Base-by-base conservation (phyloP, 371 early-diverging fungal genomes). In the Rhizopus stolonifer region DNA sequence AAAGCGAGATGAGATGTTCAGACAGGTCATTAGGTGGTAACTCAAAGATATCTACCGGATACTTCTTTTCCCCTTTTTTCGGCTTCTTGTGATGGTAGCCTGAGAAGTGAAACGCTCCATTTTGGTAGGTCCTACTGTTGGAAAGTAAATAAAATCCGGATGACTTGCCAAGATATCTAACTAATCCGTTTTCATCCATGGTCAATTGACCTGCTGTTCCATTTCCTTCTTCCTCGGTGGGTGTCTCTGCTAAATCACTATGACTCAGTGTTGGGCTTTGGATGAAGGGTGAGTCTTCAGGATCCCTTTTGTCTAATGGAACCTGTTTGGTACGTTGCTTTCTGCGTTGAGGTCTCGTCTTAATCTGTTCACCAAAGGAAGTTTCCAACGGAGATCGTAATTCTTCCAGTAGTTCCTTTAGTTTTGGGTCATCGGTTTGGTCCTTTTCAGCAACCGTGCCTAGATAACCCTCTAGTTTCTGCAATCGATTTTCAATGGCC, bases 401-500 rank as follows among this genome's bases (percentile, higher is more conserved):
- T 52, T 83, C 83, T 15, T 75, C 76, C 3, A 80, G 58, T 6
- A 83, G 57, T 14, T 77, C 74, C 40, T 79, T 31, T 31, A 77
- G 40, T 56, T 74, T 69, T 9, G 82, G 80, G 54, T 85, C 82
- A 11, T 72, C 72, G 24, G 46, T 22, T 19, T 47, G n/a, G n/a
- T n/a, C n/a, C n/a, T n/a, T n/a, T n/a, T n/a, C n/a, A n/a, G n/a
- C n/a, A n/a, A n/a, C n/a, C n/a, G n/a, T n/a, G n/a, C n/a, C n/a
- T n/a, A n/a, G n/a, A n/a, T n/a, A n/a, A n/a, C n/a, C n/a, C 42
- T 23, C 52, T 47, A 0, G 52, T 64, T 43, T 76, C 72, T 1
- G 80, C 45, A 88, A 59, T 18, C 86, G 69, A 47, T 72, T 78
- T 47, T 88, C 88, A 40, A 88, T 85, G 11, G 81, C 86, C 58